Base-by-base conservation (phyloP, 192 early-diverging fungal species). In the Linnemannia exigua region DNA sequence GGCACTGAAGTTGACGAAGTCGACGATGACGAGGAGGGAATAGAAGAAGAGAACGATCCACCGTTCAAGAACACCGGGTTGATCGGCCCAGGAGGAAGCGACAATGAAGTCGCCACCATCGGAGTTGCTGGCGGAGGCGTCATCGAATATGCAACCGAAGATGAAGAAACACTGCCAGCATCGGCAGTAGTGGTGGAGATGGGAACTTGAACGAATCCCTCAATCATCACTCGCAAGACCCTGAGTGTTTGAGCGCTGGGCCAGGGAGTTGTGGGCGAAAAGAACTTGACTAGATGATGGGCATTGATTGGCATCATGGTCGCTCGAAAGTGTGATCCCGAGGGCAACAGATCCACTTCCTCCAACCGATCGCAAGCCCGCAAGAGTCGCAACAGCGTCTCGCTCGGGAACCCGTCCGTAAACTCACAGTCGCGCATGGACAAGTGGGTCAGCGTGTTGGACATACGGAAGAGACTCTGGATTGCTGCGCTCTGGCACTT, bases 361-460 rank as follows among this genome's bases (percentile, higher is more conserved):
- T 31, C 58, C 25, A 61, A 31, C 58, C 58, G 58, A 31, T 61
- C 58, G 58, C 58, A 61, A 25, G 25, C 58, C 28, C 22, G 25
- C 58, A 61, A 61, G 14, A 61, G 58, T 2, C 58, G 58, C 58
- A 61, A 28, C 25, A 61, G 58, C n/a, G 58, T 61, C 7, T 61
- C 58, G 25, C 58, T 61, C 58, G 58, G 25, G 7, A 3, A 61
- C 25, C 58, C 58, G 22, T 25, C 58, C 20, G 0, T 3, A 9
- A 61, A 61, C 25, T 31, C n/a, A 61, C 25, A 61, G 58, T 61
- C 58, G 9, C 58, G 58, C 58, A 61, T 61, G n/a, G 58, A 61
- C 28, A 61, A 25, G 58, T 61, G 58, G 58, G 58, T 61, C 25
- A 61, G 58, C 2, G 58, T n/a, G 6, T 61, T 22, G 58, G 58